These are phyloP conservation scores for Monosporascus sp. DNA, from an alignment of 2,329 filamentous ascomycete genomes.

Conservation along the genomic window DNA sequence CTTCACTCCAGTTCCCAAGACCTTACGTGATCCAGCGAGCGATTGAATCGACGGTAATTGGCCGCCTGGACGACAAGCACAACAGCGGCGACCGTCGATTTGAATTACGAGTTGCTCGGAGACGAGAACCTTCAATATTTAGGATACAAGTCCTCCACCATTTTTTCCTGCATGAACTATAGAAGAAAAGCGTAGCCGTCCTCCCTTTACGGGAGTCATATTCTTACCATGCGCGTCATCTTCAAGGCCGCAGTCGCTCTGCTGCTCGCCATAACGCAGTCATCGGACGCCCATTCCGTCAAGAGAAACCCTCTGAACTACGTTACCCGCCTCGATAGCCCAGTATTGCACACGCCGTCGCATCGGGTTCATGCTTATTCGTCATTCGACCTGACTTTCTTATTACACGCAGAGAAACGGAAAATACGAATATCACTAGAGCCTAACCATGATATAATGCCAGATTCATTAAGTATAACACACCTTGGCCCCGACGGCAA, in stretches of 20 bases:
- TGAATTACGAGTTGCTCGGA: background rate
- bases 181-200: conserved; percentile 10
- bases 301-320: conserved; percentile 72
- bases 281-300: conserved; percentile 58
- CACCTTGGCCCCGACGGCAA: conserved; percentile 69
- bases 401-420: conserved; percentile 60
- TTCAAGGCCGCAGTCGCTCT: conserved; percentile 21
- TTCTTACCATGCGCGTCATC: conserved; percentile 23
- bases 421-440: conserved; percentile 75
- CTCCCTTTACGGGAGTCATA: conserved; percentile 17
- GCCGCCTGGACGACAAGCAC: background rate
- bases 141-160: too few relatives aligned
- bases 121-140: too few relatives aligned
- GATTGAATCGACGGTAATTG: background rate
- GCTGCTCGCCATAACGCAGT: conserved; percentile 25
- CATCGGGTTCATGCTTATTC: conserved; percentile 76
- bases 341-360: conserved; percentile 71
- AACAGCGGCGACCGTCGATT: background rate
- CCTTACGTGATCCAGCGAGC: background rate
- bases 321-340: conserved; percentile 67
- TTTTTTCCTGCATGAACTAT: conserved; percentile 20
- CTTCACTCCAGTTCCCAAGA: too few relatives aligned
- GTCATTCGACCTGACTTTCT: conserved; percentile 79
- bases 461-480: conserved; percentile 67
- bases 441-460: conserved; percentile 86